phyloP scores from a whole-genome alignment of 2,329 filamentous ascomycete species.

The Saccharata proteae region DNA sequence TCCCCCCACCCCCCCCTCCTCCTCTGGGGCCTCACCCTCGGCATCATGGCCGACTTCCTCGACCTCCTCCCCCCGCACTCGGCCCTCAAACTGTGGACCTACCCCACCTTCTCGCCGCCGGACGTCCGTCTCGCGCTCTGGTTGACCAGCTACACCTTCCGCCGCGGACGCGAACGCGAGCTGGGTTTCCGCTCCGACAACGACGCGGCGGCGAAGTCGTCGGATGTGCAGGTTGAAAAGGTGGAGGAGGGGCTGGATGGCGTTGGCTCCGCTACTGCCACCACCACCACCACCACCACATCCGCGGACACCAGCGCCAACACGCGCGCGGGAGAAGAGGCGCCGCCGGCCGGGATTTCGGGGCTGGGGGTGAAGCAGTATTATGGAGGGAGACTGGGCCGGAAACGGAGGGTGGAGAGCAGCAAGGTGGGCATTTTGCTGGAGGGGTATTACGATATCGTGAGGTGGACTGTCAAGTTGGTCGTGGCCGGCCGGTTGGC shows the following conservation, averaged over 20 bases:
- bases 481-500: constrained; percentile 13
- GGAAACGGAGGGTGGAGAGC: constrained; percentile 24
- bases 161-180: constrained; percentile 20
- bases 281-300: too few species aligned
- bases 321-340: constrained; percentile 9
- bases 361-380: constrained; percentile 31
- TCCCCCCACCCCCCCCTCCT: constrained; percentile 38
- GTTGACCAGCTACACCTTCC: constrained; percentile 46
- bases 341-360: constrained; percentile 30
- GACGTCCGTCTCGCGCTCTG: constrained; percentile 50
- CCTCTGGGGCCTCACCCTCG: constrained; percentile 57
- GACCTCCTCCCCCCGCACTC: constrained; percentile 54
- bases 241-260: constrained; percentile 18
- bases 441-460: constrained; percentile 41
- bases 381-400: constrained; percentile 20
- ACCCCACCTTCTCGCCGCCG: constrained; percentile 53
- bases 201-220: constrained; percentile 6
- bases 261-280: too few species aligned
- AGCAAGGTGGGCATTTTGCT: constrained; percentile 36
- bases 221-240: too few species aligned
- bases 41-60: constrained; percentile 55
- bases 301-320: too few species aligned
- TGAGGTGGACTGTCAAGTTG: constrained; percentile 33
- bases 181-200: constrained; percentile 14
- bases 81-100: constrained; percentile 51